These are phyloP conservation scores for maize (Zea mays) DNA, from an alignment of 176 grass and related monocot species.

Conservation along the genomic window DNA sequence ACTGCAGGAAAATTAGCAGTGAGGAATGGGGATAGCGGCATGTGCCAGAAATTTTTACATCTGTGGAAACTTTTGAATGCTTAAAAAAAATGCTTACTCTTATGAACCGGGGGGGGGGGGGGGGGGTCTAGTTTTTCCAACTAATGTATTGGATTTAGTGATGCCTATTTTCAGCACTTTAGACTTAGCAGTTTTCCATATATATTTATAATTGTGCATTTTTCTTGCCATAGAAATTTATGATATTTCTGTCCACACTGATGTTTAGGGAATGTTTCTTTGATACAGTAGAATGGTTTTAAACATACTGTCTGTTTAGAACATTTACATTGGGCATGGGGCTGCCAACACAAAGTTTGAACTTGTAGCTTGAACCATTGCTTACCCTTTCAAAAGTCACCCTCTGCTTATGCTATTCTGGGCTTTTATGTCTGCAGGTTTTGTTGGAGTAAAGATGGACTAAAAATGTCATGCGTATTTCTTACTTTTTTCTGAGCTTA, in stretches of 20 bases:
- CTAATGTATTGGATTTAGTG: neutral
- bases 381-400: neutral
- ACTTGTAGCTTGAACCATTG: neutral
- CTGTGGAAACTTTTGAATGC: no score
- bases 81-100: no score
- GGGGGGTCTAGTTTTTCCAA: neutral
- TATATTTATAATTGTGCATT: no score
- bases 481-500: conserved; percentile 16
- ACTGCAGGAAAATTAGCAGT: no score
- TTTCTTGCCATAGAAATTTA: neutral
- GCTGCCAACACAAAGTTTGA: neutral
- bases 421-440: conserved; percentile 24
- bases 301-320: neutral
- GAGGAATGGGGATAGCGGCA: no score
- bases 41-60: no score
- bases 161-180: neutral
- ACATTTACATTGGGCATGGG: neutral
- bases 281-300: neutral
- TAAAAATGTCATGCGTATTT: conserved; percentile 27
- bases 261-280: neutral
- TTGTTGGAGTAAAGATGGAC: conserved; percentile 12
- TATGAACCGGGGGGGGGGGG: no score
- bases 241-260: neutral
- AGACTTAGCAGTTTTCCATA: neutral
- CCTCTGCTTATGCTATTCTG: neutral